A percentile compares a stretch with the other conserved stretches of the same genome.
These are phyloP conservation scores for Acanthamoeba lenticulata DNA, from an alignment of 208 protist species.

Conservation along the genomic window DNA sequence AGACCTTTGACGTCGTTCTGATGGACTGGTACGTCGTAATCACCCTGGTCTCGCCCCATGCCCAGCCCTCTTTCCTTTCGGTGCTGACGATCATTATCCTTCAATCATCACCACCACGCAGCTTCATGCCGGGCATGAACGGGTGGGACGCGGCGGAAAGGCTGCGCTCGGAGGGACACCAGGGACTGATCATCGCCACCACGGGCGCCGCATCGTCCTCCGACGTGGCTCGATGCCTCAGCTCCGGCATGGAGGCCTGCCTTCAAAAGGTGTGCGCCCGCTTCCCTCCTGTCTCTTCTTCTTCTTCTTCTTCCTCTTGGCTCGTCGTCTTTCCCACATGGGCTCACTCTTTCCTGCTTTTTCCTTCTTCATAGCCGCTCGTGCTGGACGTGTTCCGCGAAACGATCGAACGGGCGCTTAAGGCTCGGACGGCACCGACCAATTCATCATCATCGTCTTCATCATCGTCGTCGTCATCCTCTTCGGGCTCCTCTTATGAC, in stretches of 20 bases:
- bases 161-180: background rate
- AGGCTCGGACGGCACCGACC: background rate
- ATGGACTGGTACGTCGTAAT: background rate
- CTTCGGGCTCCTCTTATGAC: background rate
- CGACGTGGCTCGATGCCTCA: background rate
- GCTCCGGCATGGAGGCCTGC: slow-evolving; percentile 9
- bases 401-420: background rate
- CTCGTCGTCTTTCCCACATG: too few species aligned
- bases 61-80: background rate
- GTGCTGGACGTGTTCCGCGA: slow-evolving; percentile 44
- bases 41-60: too few species aligned
- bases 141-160: background rate
- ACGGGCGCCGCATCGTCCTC: background rate
- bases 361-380: background rate
- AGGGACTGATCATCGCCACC: background rate
- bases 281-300: too few species aligned
- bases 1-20: slow-evolving; percentile 16
- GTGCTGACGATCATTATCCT: background rate
- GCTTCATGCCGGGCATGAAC: slow-evolving; percentile 33
- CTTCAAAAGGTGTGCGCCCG: background rate
- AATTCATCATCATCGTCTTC: background rate
- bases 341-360: too few species aligned
- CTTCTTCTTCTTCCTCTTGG: background rate
- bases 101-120: background rate
- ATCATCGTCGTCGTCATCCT: background rate